Conservation (phyloP, 2,329 filamentous ascomycete genomes). For the Monosporascus sp. region DNA sequence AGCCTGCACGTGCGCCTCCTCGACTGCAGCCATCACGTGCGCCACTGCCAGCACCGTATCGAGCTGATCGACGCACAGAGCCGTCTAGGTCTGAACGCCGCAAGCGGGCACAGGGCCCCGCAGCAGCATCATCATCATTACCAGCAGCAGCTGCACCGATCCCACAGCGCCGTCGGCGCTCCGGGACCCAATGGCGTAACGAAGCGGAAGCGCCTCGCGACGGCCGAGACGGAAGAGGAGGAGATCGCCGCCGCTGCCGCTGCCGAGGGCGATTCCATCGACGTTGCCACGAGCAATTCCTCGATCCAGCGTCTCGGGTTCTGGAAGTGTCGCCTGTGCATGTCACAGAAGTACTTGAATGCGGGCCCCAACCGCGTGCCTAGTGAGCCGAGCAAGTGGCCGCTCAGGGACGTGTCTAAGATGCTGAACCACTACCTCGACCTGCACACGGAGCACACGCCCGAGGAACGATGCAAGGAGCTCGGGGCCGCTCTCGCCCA, state of each 20-base stretch:
- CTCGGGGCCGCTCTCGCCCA: constrained; percentile 35
- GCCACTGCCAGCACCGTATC: constrained; percentile 35
- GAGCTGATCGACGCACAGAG: constrained; percentile 31
- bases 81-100: neutral
- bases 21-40: constrained; percentile 39
- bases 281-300: constrained; percentile 11
- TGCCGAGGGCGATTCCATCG: constrained; percentile 10
- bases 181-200: constrained; percentile 1
- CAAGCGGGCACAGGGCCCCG: constrained; percentile 4
- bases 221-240: constrained; percentile 9
- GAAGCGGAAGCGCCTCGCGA: constrained; percentile 13
- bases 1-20: constrained; percentile 36
- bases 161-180: constrained; percentile 6
- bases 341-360: constrained; percentile 35
- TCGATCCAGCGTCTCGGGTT: constrained; percentile 36
- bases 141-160: constrained; percentile 1
- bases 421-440: constrained; percentile 41
- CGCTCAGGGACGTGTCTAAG: constrained; percentile 40
- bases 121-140: constrained; percentile 4
- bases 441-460: constrained; percentile 39
- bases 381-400: constrained; percentile 40
- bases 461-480: constrained; percentile 36
- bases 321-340: constrained; percentile 42
- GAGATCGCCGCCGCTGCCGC: constrained; percentile 8
- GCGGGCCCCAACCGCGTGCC: constrained; percentile 35